Base-by-base conservation (phyloP, 1,284 basidiomycete species). In the Cutaneotrichosporon sp. region DNA sequence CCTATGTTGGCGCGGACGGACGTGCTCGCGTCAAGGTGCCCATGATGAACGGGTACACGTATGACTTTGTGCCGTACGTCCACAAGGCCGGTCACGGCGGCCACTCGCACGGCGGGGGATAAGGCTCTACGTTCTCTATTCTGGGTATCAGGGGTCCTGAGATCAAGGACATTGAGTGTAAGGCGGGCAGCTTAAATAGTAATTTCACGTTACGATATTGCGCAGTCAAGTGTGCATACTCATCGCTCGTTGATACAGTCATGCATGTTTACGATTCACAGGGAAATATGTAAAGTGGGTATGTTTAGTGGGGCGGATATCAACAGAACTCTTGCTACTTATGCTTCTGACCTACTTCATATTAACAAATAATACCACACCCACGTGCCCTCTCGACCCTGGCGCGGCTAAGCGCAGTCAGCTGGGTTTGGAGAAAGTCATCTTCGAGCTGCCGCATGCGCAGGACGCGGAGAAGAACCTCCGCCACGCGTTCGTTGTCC, bases 391-490 rank as follows among this genome's bases (percentile, higher is more conserved):
- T n/a, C 34, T 51, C 49, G 17, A 55, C 54, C 27, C 46, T 51
- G 29, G 34, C 46, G 17, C 44, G 38, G 26, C 45, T 46, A 3
- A 57, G 44, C 19, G 34, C 31, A 4, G 29, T 43, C 3, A 52
- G 19, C 38, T 57, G 50, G n/a, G 34, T 6, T 9, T 22, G 16
- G 24, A 71, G 46, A 51, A 71, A 71, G 12, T 66, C 64, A 19
- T 45, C 57, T 37, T 61, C 61, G 51, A 67, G 66, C 9, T 61
- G 55, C 39, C 73, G 66, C 41, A 68, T 74, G 38, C 72, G 62
- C 14, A 69, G 61, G 25, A 75, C 71, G 25, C 74, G 54, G 9
- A 75, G 55, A 17, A 75, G 49, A 7, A 73, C 60, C 55, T 75
- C 72, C 1, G 74, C 74, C 60, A 68, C 66, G 37, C 67, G 59